A percentile compares a stretch with the other conserved stretches of the same genome.
Evolutionary conservation across 2,329 filamentous ascomycete species (phyloP).

Genomic region (Trichoderma endophyticum): DNA sequence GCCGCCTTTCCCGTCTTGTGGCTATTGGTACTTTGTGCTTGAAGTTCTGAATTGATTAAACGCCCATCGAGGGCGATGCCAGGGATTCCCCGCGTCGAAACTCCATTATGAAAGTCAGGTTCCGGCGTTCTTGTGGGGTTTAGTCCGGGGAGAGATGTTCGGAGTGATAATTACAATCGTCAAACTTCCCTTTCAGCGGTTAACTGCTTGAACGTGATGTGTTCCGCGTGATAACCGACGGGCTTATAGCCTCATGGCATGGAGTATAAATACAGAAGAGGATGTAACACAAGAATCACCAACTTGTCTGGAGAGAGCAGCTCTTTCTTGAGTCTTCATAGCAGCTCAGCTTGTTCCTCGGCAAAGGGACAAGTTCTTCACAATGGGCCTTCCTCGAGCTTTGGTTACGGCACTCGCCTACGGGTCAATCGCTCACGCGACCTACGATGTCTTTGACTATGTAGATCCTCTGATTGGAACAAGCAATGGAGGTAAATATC

Average conservation of each 20-base stretch:
- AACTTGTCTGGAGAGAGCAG: no score
- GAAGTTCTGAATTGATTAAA: background rate
- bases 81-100: slow-evolving; percentile 6
- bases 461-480: slow-evolving; percentile 30
- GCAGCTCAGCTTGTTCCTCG: background rate
- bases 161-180: background rate
- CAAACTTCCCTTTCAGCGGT: background rate
- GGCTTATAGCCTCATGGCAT: background rate
- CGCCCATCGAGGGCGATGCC: background rate
- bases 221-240: background rate
- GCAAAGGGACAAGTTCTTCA: background rate
- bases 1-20: background rate
- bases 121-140: background rate
- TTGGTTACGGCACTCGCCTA: background rate
- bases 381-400: slow-evolving; percentile 1
- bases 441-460: slow-evolving; percentile 24
- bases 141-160: slow-evolving; percentile 1
- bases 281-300: background rate
- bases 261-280: background rate
- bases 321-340: background rate
- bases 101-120: background rate
- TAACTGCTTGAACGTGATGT: background rate
- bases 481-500: slow-evolving; percentile 24
- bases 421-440: background rate
- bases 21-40: background rate